Base-by-base conservation (phyloP, 768 basidiomycete genomes). In the Pholiota microspora region DNA sequence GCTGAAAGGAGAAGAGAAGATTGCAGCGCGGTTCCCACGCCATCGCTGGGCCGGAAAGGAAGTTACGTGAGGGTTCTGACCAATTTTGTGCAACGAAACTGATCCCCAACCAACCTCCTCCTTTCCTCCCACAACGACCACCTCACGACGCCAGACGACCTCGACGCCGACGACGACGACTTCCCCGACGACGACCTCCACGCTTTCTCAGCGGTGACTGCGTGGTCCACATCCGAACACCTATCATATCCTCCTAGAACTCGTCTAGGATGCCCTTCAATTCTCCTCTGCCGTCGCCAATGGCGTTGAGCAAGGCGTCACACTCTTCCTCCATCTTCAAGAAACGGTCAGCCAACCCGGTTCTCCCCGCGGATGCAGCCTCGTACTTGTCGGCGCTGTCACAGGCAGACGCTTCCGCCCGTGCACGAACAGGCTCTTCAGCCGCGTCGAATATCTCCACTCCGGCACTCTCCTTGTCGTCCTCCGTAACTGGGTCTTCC, bases 381-480 rank as follows among this genome's bases (percentile, higher is more conserved):
- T 73, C 73, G 4, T 76, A 76, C 55, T 70, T 77, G 49, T 74
- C 71, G 28, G 76, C 76, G 15, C 68, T 77, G 40, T 75, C 75
- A 16, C 71, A 76, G 59, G 76, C 76, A 46, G 90, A 92, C 66
- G 84, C 88, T 35, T 79, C 84, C 47, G 83, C 85, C 7, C 81
- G 86, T 54, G 71, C 51, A 15, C 38, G 60, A 32, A 59, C 45
- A 18, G 59, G 61, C 15, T 70, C 84, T 9, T 82, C 85, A 21
- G 50, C 35, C 27, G 57, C 56, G 23, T 50, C 61, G 12, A 46
- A 45, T 24, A 48, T 48, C 23, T 51, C 42, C 13, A 74, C 88
- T 1, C 88, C 88, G 1, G 82, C 89, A 0, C 72, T 89, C 12
- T 91, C 90, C 0, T 73, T 87, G 7, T 89, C 89, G 2, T 89